phyloP scores from a whole-genome alignment of 2,329 filamentous ascomycete species.

The Hymenoscyphus infarciens region DNA sequence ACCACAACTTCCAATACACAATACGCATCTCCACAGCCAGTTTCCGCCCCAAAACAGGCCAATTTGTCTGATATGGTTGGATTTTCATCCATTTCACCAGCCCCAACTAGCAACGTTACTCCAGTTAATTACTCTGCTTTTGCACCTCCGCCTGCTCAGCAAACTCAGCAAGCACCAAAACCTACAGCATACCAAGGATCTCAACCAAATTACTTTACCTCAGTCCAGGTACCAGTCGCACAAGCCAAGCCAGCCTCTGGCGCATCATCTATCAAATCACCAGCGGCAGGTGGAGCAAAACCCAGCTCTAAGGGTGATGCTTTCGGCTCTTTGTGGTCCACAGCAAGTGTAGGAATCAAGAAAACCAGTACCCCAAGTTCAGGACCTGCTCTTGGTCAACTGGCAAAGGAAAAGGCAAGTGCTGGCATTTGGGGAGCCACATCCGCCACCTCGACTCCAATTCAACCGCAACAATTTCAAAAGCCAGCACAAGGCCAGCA shows the following conservation, averaged over 20 bases:
- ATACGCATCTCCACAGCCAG: slow-evolving; percentile 78
- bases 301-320: slow-evolving; percentile 69
- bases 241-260: slow-evolving; percentile 33
- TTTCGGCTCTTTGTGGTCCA: slow-evolving; percentile 80
- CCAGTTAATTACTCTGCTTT: slow-evolving; percentile 63
- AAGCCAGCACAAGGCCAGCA: slow-evolving; percentile 30
- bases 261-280: slow-evolving; percentile 44
- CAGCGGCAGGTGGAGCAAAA: slow-evolving; percentile 44
- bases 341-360: slow-evolving; percentile 68
- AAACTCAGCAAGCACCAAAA: slow-evolving; percentile 38
- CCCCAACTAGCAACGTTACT: slow-evolving; percentile 51
- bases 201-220: slow-evolving; percentile 93
- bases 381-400: slow-evolving; percentile 80
- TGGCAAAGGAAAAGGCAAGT: slow-evolving; percentile 97
- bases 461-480: slow-evolving; percentile 20
- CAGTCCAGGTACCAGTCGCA: slow-evolving; percentile 53
- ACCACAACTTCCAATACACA: slow-evolving; percentile 59
- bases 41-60: slow-evolving; percentile 76
- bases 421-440: slow-evolving; percentile 89
- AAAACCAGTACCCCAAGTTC: slow-evolving; percentile 62
- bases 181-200: slow-evolving; percentile 67
- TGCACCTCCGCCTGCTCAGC: slow-evolving; percentile 42
- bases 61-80: slow-evolving; percentile 76
- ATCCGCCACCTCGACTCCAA: slow-evolving; percentile 36
- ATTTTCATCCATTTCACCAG: slow-evolving; percentile 77